Percentiles rank a stretch among this genome's conserved stretches.
Conservation (phyloP, 345 rosid species). For the Dipteronia dyeriana region DNA sequence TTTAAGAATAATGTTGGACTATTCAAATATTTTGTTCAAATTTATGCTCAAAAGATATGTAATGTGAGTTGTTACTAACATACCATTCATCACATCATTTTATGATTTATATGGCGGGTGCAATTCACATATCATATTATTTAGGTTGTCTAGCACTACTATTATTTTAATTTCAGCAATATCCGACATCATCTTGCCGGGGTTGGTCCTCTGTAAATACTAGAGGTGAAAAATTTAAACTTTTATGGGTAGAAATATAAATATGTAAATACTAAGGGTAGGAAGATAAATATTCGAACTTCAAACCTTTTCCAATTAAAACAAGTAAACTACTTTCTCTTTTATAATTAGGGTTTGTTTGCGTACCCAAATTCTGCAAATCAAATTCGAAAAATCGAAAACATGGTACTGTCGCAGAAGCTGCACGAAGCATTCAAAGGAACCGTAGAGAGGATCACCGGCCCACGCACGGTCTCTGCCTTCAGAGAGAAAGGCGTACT, state of each 20-base stretch:
- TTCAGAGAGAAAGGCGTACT: conserved; percentile 98
- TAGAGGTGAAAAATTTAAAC: no score
- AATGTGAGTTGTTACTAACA: no score
- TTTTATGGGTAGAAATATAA: not conserved
- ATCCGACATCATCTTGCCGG: no score
- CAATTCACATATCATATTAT: no score
- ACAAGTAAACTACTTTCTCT: not conserved
- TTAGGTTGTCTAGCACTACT: no score
- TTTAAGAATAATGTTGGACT: no score
- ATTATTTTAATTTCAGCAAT: no score
- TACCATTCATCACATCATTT: no score
- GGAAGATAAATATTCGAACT: not conserved
- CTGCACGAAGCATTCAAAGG: conserved; percentile 92
- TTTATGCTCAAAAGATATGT: no score
- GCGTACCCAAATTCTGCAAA: not conserved
- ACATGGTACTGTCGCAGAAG: conserved; percentile 73
- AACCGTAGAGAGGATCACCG: conserved; percentile 88
- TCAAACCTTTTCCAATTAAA: not conserved
- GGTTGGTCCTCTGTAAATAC: no score
- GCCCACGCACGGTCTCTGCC: conserved; percentile 91
- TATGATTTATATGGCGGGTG: no score
- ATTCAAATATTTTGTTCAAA: no score
- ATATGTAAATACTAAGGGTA: not conserved
- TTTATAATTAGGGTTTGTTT: conserved; percentile 5
- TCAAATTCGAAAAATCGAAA: conserved; percentile 2